Evolutionary conservation across 2,329 filamentous ascomycete genomes (phyloP), one percentile per base, ranked within the genome.

Genomic region (Cladophialophora yegresii): DNA sequence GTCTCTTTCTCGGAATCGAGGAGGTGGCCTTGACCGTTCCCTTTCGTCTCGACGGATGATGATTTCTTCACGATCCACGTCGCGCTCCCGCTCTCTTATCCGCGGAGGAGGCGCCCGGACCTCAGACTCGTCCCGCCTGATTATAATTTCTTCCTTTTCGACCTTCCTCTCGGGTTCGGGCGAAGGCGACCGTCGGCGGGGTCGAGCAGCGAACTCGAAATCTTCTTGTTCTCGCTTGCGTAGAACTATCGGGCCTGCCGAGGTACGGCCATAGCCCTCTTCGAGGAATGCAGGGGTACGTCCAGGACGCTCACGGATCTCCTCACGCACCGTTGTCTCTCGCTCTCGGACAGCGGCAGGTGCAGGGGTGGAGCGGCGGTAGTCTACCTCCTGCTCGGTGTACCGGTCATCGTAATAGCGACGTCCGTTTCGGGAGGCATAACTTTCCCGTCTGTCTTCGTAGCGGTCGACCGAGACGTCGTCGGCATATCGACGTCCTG

Each of bases 371-470:
- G 67, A 78, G 70, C 70, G 82, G 74, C 68, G 81, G 73, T 61
- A 66, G 71, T 73, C 55, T 61, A 82, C 75, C 68, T 84, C 82
- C 50, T 82, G 65, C 63, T 84, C 82, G 51, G 82, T 74, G 56
- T 83, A 81, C 32, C 82, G 80, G 68, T 82, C 82, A 70, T 80
- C 79, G 57, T 76, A 76, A 40, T 75, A 73, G 59, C 73, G 71
- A n/a, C 76, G 75, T 63, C 75, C 72, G 33, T 75, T 72, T 54
- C 75, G 71, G 61, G 76, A 75, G 66, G 81, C 80, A 68, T 82
- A 80, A 23, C 55, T 58, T 76, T 67, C 66, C 70, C 82, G 78
- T 60, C 79, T 77, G 71, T 82, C 79, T 58, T 81, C 79, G 70
- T 81, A 81, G 69, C 79, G 74, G 71, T 81, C 79, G 62, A 79